Percentiles rank a stretch among this genome's conserved stretches.
phyloP scores from a whole-genome alignment of 352 stramenopile species.

The Aphanomyces cochlioides region DNA sequence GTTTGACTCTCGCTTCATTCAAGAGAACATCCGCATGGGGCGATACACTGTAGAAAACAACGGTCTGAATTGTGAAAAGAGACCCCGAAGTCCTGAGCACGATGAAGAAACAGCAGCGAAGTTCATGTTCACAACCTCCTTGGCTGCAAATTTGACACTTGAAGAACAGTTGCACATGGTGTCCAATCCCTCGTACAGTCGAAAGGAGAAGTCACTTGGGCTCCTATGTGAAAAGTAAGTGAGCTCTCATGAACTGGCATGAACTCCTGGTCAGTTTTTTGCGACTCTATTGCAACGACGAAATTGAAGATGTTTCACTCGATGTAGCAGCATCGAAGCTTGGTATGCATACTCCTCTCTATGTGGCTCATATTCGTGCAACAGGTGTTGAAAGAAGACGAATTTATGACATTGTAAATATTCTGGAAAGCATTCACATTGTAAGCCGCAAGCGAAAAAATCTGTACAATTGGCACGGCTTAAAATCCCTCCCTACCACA shows the following conservation, averaged over 20 bases:
- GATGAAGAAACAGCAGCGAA: constrained; percentile 19
- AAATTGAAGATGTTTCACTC: constrained; percentile 72
- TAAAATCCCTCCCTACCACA: constrained; percentile 56
- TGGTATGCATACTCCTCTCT: constrained; percentile 25
- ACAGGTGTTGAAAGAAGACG: constrained; percentile 89
- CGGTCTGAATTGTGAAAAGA: constrained; percentile 18
- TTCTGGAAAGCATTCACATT: constrained; percentile 94
- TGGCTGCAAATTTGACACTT: constrained; percentile 14
- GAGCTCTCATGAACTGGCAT: not conserved
- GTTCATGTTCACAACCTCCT: constrained; percentile 19
- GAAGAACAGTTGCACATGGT: constrained; percentile 33
- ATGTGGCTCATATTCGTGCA: constrained; percentile 11
- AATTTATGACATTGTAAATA: constrained; percentile 99
- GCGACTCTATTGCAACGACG: constrained; percentile 61
- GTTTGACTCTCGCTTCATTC: constrained; percentile 13
- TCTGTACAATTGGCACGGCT: constrained; percentile 90
- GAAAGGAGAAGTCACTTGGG: constrained; percentile 83
- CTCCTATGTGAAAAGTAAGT: constrained; percentile 83
- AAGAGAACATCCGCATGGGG: constrained; percentile 26
- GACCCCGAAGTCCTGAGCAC: constrained; percentile 13
- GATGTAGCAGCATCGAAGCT: constrained; percentile 63
- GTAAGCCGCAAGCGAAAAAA: constrained; percentile 96
- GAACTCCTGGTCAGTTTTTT: constrained; percentile 49
- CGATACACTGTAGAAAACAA: constrained; percentile 28
- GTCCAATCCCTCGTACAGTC: constrained; percentile 81